These are phyloP conservation scores for Ulota crispa DNA, from an alignment of 225 moss, liverwort and hornwort genomes.

Conservation along the genomic window DNA sequence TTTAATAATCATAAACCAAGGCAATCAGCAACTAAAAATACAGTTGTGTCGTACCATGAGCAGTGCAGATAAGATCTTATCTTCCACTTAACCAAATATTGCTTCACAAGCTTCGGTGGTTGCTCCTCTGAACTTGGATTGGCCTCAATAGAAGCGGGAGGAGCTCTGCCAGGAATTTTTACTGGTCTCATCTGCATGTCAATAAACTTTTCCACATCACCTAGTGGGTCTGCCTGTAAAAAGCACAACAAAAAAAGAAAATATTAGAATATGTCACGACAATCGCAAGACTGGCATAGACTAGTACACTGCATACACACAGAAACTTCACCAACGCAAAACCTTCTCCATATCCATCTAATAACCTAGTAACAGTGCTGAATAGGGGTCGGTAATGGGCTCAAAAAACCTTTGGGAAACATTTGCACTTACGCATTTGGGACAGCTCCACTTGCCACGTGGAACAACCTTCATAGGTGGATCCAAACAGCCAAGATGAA, in stretches of 20 bases:
- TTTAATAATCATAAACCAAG: neutral
- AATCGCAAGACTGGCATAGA: neutral
- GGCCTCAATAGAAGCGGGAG: conserved; percentile 34
- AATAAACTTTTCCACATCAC: conserved; percentile 91
- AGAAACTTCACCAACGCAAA: neutral
- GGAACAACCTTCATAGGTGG: conserved; percentile 98
- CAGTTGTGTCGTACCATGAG: conserved; percentile 68
- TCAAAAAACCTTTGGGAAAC: conserved; percentile 4
- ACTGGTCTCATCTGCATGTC: conserved; percentile 89
- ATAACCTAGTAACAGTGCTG: neutral
- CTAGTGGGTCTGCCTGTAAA: conserved; percentile 89
- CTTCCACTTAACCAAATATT: conserved; percentile 99
- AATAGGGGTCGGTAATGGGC: neutral
- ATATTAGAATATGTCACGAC: conserved; percentile 15
- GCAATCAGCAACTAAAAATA: neutral
- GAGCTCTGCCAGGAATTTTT: conserved; percentile 55
- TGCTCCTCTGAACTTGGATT: conserved; percentile 55
- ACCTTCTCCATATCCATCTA: neutral
- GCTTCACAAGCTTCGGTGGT: conserved; percentile 78
- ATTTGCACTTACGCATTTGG: conserved; percentile 82
- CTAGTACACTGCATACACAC: neutral
- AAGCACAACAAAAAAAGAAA: conserved; percentile 5
- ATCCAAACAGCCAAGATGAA: conserved; percentile 95
- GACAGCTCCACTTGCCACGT: conserved; percentile 97
- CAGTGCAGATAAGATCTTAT: conserved; percentile 92